Evolutionary conservation across 2,329 filamentous ascomycete genomes (phyloP).

Genomic region (Penicillium sp.): DNA sequence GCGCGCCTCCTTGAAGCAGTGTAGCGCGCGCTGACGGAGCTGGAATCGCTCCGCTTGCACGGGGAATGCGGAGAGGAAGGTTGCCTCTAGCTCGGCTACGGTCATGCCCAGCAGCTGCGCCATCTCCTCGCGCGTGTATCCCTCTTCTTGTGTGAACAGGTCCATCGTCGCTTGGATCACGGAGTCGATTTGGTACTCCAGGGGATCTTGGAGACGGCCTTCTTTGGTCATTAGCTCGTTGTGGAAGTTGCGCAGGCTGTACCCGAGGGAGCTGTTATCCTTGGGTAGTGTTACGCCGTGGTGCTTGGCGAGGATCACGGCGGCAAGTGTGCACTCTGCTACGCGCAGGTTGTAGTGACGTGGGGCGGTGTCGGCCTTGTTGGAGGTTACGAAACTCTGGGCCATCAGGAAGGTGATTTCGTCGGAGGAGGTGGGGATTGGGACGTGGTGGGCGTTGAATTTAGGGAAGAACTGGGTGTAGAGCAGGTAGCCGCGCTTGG

Average conservation of each 20-base stretch:
- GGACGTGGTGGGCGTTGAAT: constrained; percentile 72
- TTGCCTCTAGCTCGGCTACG: constrained; percentile 67
- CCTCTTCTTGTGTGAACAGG: constrained; percentile 72
- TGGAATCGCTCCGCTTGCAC: constrained; percentile 85
- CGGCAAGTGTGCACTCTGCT: constrained; percentile 89
- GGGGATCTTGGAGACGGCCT: constrained; percentile 47
- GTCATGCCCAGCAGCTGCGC: constrained; percentile 67
- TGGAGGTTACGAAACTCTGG: constrained; percentile 88
- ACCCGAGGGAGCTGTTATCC: constrained; percentile 78
- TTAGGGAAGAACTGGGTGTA: constrained; percentile 85
- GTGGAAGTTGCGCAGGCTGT: constrained; percentile 83
- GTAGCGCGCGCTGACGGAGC: constrained; percentile 79
- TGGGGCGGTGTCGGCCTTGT: constrained; percentile 91
- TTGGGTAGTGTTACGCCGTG: constrained; percentile 64
- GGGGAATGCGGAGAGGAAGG: constrained; percentile 84
- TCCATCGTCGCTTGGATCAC: constrained; percentile 67
- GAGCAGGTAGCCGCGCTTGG: constrained; percentile 76
- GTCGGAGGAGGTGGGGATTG: constrained; percentile 75
- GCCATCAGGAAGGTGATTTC: constrained; percentile 90
- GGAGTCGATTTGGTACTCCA: constrained; percentile 67
- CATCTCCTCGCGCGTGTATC: constrained; percentile 86
- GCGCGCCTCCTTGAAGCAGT: constrained; percentile 86
- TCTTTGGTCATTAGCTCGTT: constrained; percentile 67
- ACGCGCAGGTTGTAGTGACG: constrained; percentile 96
- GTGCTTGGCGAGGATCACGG: constrained; percentile 61